Evolutionary conservation across 129 eudicot species (phyloP), one percentile per base, ranked within the genome.

Genomic region (Lonicera japonica): DNA sequence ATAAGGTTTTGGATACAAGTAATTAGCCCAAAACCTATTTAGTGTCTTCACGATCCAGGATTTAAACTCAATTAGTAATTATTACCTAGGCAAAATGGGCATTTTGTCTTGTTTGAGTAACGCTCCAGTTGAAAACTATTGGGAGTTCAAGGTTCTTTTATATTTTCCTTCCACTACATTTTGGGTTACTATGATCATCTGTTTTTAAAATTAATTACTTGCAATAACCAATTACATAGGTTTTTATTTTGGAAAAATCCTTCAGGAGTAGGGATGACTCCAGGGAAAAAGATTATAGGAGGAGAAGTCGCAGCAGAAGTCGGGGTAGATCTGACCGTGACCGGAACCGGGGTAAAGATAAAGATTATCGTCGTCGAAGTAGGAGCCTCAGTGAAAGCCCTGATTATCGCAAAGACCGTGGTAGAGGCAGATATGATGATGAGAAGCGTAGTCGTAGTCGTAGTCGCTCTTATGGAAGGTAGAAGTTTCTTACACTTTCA

Each of bases 291-390:
- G 89, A 81, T 65, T 72, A 66, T 66, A 77, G 84, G 75, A 77
- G 85, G 73, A 83, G 96, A 69, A 79, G 95, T 73, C 95, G 90
- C 39, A 85, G 91, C 54, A 81, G 99, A 79, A 88, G 96, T 71
- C 79, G 95, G 67, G 96, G 83, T 14, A 73, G 96, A 39, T 76
- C 65, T 73, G 80, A 80, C 3, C 75, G 86, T 36, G 98, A 92
- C 17, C 61, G 80, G 58, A 69, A 66, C 41, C 82, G 88, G 41
- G 90, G 88, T 17, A 80, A 80, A 59, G 95, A 83, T 10, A 79
- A 85, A 73, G 87, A 79, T 25, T 57, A 61, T 62, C 88, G 77
- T 18, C 76, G 64, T 60, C 69, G 88, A 21, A 91, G 94, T 61
- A 72, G 87, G 66, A 91, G 95, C 72, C 86, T 86, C 66, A 87